phyloP scores from a whole-genome alignment of 257 asterid species.

The Solanum neorickii region DNA sequence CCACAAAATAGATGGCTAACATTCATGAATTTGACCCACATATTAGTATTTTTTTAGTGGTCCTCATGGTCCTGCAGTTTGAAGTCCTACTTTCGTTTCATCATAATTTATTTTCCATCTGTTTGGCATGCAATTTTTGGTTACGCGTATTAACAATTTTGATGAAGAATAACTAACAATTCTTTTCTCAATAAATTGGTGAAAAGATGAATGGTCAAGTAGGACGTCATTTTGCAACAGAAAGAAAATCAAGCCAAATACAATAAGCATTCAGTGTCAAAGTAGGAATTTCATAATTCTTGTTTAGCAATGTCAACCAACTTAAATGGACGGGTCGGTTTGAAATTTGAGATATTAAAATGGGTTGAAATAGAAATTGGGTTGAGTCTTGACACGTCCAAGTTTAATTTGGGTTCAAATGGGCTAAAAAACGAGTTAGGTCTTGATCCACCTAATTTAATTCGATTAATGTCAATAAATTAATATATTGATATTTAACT shows the following conservation, averaged over 20 bases:
- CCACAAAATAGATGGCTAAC: neutral
- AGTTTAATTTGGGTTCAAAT: too few species aligned
- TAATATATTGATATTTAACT: too few species aligned
- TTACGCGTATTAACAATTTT: neutral
- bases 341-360: too few species aligned
- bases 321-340: fast-evolving
- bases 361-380: too few species aligned
- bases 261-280: neutral
- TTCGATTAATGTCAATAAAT: too few species aligned
- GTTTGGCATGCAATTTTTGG: neutral
- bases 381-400: too few species aligned
- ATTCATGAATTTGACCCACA: neutral
- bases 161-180: neutral
- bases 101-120: neutral
- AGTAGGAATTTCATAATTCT: neutral
- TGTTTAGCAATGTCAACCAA: neutral
- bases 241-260: neutral
- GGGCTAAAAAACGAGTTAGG: too few species aligned
- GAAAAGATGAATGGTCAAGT: neutral
- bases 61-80: neutral
- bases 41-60: neutral
- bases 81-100: neutral
- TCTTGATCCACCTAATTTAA: too few species aligned
- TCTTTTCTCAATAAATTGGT: neutral
- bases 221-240: neutral